Percentiles rank a stretch among this genome's conserved stretches.
These are phyloP conservation scores for Russula sp. DNA, from an alignment of 768 basidiomycete genomes.

Conservation along the genomic window DNA sequence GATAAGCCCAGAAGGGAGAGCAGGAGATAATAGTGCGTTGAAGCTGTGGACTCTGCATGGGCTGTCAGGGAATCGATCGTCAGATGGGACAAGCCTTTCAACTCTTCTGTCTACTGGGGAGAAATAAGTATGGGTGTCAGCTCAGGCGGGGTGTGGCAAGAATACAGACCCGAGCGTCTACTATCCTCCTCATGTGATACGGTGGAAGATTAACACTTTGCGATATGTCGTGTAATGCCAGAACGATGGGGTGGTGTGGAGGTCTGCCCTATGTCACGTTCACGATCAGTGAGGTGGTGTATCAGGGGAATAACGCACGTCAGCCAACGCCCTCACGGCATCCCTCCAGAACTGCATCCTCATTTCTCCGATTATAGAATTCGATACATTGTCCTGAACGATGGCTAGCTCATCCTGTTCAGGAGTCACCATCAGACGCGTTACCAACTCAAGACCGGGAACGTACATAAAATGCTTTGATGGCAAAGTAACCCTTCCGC, in stretches of 20 bases:
- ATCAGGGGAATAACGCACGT: constrained; percentile 40
- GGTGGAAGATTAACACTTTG: constrained; percentile 46
- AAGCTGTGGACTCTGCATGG: constrained; percentile 76
- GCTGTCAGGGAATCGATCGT: constrained; percentile 62
- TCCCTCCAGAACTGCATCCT: constrained; percentile 87
- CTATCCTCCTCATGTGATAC: constrained; percentile 77
- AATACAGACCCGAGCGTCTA: constrained; percentile 71
- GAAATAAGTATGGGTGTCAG: background rate
- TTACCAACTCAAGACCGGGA: background rate
- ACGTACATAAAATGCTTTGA: constrained; percentile 81
- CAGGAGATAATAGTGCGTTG: constrained; percentile 69
- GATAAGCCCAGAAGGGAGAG: constrained; percentile 59
- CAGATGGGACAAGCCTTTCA: constrained; percentile 56
- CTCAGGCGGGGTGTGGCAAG: background rate
- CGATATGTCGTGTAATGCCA: constrained; percentile 59
- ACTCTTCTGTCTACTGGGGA: constrained; percentile 51
- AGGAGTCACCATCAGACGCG: background rate
- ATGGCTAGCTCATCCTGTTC: constrained; percentile 68
- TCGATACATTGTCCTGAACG: constrained; percentile 71
- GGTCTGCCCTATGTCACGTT: constrained; percentile 53
- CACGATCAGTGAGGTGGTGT: constrained; percentile 16
- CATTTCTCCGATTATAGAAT: constrained; percentile 70
- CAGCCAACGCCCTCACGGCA: constrained; percentile 58
- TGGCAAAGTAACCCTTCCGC: constrained; percentile 65
- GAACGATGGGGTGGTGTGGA: constrained; percentile 73